Evolutionary conservation across 129 eudicot genomes (phyloP), one percentile per base, ranked within the genome.

Genomic region (Escallonia rubra): DNA sequence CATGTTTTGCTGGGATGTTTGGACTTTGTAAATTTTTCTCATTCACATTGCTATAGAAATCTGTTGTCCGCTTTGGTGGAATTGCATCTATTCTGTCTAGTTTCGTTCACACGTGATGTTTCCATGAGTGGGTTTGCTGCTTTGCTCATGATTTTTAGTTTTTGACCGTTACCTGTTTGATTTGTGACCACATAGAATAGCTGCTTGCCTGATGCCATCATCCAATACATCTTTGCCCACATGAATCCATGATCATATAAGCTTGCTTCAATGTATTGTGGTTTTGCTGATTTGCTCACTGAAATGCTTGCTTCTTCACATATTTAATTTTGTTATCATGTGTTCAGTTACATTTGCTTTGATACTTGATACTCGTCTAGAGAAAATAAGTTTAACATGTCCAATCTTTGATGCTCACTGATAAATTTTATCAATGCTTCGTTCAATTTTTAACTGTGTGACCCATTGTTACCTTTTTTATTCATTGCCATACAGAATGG

Each of bases 401-500:
- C 4, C 53, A 13, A 59, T 7, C 9, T 4, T 16, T 61, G 59
- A 8, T 9, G 14, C 43, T 16, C 7, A 8, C 65, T 46, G 14
- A 64, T 64, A 2, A 11, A 16, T n/a, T 68, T 44, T 56, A 12
- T 8, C 14, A 0, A 15, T 42, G 48, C 4, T 10, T 34, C 1
- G 23, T 54, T 16, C 59, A 50, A 39, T 43, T 64, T 44, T 10
- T 57, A 16, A 23, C 34, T 23, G 34, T 23, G 34, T 3, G 51
- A 62, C 69, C 71, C 61, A 67, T 60, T 41, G 3, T 7, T 43
- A 68, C 8, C 49, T 74, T 77, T 77, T 83, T 71, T 78, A 72
- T 77, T 12, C 15, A 60, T 52, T 7, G 74, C 38, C 74, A 38
- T 82, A 76, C 82, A 77, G 44, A 86, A 88, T 92, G 98, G 98